Evolutionary conservation across 2,329 filamentous ascomycete species (phyloP).

Genomic region (Thelonectria discophora): DNA sequence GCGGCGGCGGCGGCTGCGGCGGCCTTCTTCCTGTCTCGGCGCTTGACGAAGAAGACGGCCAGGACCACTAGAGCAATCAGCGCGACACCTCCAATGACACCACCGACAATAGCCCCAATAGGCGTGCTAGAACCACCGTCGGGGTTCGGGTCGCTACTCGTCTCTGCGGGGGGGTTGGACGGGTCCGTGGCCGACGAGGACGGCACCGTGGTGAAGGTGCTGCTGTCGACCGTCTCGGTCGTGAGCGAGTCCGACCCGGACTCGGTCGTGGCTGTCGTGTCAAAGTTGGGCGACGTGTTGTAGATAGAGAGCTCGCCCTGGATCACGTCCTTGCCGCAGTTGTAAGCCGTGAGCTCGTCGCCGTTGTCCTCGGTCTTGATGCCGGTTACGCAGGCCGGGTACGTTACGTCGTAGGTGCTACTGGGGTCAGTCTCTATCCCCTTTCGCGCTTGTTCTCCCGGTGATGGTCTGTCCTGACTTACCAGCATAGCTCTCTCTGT

Average conservation of each 20-base stretch:
- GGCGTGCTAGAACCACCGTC: background rate
- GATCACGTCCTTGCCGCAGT: background rate
- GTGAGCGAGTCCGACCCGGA: too few relatives aligned
- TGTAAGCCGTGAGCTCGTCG: constrained; percentile 3
- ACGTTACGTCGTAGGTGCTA: background rate
- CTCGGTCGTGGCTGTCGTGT: background rate
- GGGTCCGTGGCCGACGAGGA: background rate
- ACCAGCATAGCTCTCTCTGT: background rate
- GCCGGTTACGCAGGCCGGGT: constrained; percentile 3
- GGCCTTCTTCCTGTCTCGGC: background rate
- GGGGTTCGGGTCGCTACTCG: background rate
- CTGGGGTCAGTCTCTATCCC: background rate
- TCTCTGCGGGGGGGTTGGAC: background rate
- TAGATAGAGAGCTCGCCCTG: background rate
- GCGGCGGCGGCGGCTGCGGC: too few relatives aligned
- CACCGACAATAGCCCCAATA: background rate
- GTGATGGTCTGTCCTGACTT: background rate
- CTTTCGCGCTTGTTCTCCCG: background rate
- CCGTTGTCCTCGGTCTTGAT: constrained; percentile 4
- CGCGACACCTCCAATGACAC: background rate
- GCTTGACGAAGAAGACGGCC: background rate
- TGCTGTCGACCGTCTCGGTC: too few relatives aligned
- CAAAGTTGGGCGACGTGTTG: background rate
- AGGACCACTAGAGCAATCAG: background rate
- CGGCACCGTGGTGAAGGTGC: background rate